Evolutionary conservation across 345 rosid genomes (phyloP), one percentile per base, ranked within the genome.

Genomic region (Garcia nutans): DNA sequence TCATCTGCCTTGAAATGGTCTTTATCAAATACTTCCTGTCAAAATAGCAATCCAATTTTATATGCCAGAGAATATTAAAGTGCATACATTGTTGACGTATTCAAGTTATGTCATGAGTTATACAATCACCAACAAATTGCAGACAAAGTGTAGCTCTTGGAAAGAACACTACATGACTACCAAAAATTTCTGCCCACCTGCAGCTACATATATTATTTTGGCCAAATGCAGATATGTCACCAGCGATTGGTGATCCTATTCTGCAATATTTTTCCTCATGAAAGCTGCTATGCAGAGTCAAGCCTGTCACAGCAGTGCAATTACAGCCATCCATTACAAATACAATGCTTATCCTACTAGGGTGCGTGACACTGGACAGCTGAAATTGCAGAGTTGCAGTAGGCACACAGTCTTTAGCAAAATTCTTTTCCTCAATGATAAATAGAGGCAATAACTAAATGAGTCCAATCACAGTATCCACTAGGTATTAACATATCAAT

Each of bases 1-100:
- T 96, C 99, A 84, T 96, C 99, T n/a, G 96, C 80, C 85, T 93
- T 96, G 90, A 96, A 96, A 63, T 89, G 90, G 78, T 96, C 99
- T 82, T 90, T 96, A 71, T 96, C 99, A 70, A 89, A 96, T 70
- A 96, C 99, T 90, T 96, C 98, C 99, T 95, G 90, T 59, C 15
- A 41, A 77, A 56, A 61, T 19, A 22, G n/a, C 11, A 59, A 33
- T 28, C 28, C 24, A 17, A 10, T 55, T 33, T 33, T 45, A 61
- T 22, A 37, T 71, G 68, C 74, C 54, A 26, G 11, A 55, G 45
- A 71, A 67, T 26, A 20, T 26, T 44, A 19, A 23, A 44, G 12
- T 28, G 6, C 19, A 31, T 60, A 50, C 41, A 26, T 55, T 23
- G 1, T 23, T 59, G 54, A 56, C 54, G 67, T 17, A 33, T 65